Percentiles rank a stretch among this genome's conserved stretches.
Conservation (phyloP, 345 rosid genomes). For the Pugionium dolabratum region DNA sequence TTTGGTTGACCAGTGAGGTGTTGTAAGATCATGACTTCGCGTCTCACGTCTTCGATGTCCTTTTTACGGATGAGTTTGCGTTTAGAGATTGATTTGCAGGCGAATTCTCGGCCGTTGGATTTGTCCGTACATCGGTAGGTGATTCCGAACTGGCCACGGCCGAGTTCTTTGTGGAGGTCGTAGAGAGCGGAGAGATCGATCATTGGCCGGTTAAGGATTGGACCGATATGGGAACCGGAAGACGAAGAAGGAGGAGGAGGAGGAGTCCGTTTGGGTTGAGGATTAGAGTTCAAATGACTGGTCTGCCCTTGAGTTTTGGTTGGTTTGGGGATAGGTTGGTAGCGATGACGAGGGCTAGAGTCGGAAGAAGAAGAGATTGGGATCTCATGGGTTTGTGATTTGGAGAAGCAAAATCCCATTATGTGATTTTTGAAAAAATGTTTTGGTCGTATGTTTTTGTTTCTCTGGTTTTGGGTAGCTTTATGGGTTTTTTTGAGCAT, state of each 20-base stretch:
- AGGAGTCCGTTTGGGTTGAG: slow-evolving; percentile 25
- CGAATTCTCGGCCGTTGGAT: slow-evolving; percentile 60
- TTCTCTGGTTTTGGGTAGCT: slow-evolving; percentile 19
- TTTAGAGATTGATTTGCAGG: slow-evolving; percentile 84
- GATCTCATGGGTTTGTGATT: slow-evolving; percentile 46
- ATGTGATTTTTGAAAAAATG: slow-evolving; percentile 14
- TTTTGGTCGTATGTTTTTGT: slow-evolving; percentile 20
- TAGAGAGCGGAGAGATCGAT: slow-evolving; percentile 55
- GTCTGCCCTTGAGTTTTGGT: slow-evolving; percentile 19
- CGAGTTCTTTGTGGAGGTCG: slow-evolving; percentile 66
- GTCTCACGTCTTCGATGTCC: slow-evolving; percentile 68
- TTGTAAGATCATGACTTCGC: slow-evolving; percentile 74
- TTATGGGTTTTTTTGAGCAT: slow-evolving; percentile 19
- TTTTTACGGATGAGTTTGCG: slow-evolving; percentile 49
- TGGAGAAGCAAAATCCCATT: slow-evolving; percentile 61
- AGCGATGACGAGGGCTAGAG: slow-evolving; percentile 42
- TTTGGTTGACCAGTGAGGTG: slow-evolving; percentile 90
- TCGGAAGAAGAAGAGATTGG: slow-evolving; percentile 61
- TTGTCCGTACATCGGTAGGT: slow-evolving; percentile 71
- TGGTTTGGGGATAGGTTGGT: slow-evolving; percentile 38
- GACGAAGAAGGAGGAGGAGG: slow-evolving; percentile 28
- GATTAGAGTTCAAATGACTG: slow-evolving; percentile 17
- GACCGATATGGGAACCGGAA: slow-evolving; percentile 47
- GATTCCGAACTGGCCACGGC: slow-evolving; percentile 82
- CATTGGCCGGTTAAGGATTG: slow-evolving; percentile 61